Percentiles rank a stretch among this genome's conserved stretches.
Evolutionary conservation across 176 grass and related monocot genomes (phyloP).

Genomic region (Hyparrhenia diplandra): DNA sequence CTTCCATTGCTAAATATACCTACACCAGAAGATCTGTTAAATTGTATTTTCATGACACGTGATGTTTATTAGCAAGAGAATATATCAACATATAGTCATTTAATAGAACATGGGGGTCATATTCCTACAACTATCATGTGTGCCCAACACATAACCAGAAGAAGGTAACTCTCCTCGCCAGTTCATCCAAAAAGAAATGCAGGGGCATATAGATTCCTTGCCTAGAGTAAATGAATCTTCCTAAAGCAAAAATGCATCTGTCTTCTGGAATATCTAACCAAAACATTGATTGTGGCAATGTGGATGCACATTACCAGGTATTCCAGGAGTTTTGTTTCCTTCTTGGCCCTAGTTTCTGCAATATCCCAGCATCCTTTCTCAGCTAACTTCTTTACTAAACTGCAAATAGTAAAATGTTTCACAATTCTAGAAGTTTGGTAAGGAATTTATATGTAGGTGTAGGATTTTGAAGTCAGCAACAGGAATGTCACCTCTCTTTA

Average conservation of each 20-base stretch:
- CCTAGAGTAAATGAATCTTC: not conserved
- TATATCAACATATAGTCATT: not conserved
- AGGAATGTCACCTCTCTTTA: conserved; percentile 76
- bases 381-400: conserved; percentile 86
- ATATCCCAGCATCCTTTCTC: conserved; percentile 97
- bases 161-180: not conserved
- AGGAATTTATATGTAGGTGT: not conserved
- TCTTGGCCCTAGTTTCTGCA: conserved; percentile 77
- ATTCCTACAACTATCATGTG: not conserved
- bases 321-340: conserved; percentile 71
- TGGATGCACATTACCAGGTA: conserved; percentile 63
- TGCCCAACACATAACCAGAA: not conserved
- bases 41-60: not conserved
- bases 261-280: not conserved
- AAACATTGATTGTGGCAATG: not conserved
- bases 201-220: conserved; percentile 15
- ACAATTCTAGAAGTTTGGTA: conserved; percentile 10
- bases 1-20: conserved; percentile 96
- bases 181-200: not conserved
- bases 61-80: not conserved
- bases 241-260: not conserved
- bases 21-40: conserved; percentile 18
- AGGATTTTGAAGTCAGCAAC: not conserved
- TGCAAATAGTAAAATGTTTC: conserved; percentile 27
- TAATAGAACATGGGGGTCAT: not conserved